These are phyloP conservation scores for Ustilaginoidea virens DNA, from an alignment of 2,329 filamentous ascomycete genomes.

Conservation along the genomic window DNA sequence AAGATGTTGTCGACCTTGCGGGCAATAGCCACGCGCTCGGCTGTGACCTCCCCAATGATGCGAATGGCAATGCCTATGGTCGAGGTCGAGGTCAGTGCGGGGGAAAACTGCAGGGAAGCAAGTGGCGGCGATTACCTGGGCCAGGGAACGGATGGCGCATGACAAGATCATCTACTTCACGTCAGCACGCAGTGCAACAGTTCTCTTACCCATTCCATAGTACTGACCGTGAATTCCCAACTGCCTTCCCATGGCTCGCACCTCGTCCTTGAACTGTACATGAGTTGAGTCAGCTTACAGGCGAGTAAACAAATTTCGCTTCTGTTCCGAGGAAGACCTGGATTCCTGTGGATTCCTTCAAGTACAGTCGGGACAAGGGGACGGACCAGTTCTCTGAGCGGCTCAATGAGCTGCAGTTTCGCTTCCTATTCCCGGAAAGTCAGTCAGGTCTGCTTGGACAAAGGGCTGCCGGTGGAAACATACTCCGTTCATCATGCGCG, in stretches of 20 bases:
- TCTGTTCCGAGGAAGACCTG: too few species aligned
- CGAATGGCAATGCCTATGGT: conserved; percentile 58
- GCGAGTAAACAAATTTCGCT: too few species aligned
- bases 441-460: neutral
- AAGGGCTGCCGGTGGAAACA: conserved; percentile 3
- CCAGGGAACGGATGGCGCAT: conserved; percentile 11
- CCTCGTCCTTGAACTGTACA: conserved; percentile 61
- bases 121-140: neutral
- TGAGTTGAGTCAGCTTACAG: too few species aligned
- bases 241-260: conserved; percentile 14
- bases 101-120: conserved; percentile 21
- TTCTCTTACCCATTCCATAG: too few species aligned
- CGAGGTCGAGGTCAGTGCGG: too few species aligned
- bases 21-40: conserved; percentile 63
- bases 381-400: conserved; percentile 9
- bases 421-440: conserved; percentile 2
- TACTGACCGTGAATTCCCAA: conserved; percentile 17
- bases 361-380: too few species aligned
- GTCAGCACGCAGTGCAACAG: too few species aligned
- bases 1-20: conserved; percentile 67
- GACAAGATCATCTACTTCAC: conserved; percentile 17
- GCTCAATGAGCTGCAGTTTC: conserved; percentile 52
- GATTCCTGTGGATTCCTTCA: too few species aligned
- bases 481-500: conserved; percentile 32
- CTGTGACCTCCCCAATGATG: conserved; percentile 72